A percentile compares a stretch with the other conserved stretches of the same genome.
Conservation (phyloP, 352 stramenopile species). For the Globisporangium rhizosaccharum region DNA sequence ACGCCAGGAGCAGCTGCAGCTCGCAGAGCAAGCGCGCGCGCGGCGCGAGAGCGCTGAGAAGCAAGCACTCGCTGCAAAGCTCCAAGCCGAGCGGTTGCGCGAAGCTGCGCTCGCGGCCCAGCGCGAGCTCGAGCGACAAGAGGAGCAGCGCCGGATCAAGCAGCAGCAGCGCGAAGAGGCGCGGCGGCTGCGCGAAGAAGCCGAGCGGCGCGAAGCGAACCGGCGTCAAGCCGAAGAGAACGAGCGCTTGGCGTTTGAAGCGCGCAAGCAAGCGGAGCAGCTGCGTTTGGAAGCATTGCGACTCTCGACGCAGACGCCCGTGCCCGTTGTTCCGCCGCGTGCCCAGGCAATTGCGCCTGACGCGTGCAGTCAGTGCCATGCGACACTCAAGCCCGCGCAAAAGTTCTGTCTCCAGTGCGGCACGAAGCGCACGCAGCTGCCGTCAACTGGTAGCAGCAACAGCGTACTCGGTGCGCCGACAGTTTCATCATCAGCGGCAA, state of each 20-base stretch:
- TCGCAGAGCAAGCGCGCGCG: slow-evolving; percentile 41
- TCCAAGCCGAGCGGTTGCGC: slow-evolving; percentile 48
- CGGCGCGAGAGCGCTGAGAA: slow-evolving; percentile 55
- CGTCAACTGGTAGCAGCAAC: not conserved
- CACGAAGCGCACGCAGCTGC: slow-evolving; percentile 22
- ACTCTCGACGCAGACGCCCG: slow-evolving; percentile 27
- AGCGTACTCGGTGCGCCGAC: not conserved
- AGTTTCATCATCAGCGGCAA: slow-evolving; percentile 2
- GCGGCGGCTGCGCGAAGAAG: slow-evolving; percentile 49
- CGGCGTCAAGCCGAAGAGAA: slow-evolving; percentile 52
- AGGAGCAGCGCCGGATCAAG: slow-evolving; percentile 37
- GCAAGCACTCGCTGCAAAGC: slow-evolving; percentile 47
- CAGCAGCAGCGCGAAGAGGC: slow-evolving; percentile 46
- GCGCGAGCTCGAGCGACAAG: slow-evolving; percentile 50
- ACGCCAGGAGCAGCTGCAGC: slow-evolving; percentile 51
- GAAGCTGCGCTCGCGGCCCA: slow-evolving; percentile 48
- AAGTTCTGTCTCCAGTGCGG: slow-evolving; percentile 75
- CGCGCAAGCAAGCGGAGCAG: slow-evolving; percentile 58
- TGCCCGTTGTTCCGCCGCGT: not conserved
- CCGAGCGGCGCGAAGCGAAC: slow-evolving; percentile 55
- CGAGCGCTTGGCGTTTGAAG: slow-evolving; percentile 51
- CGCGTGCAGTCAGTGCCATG: slow-evolving; percentile 11
- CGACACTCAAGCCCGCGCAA: slow-evolving; percentile 27
- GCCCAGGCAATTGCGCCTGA: slow-evolving; percentile 3
- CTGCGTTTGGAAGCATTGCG: slow-evolving; percentile 45